Evolutionary conservation across 192 early-diverging fungal species (phyloP).

Genomic region (Neocallimastix lanati): DNA sequence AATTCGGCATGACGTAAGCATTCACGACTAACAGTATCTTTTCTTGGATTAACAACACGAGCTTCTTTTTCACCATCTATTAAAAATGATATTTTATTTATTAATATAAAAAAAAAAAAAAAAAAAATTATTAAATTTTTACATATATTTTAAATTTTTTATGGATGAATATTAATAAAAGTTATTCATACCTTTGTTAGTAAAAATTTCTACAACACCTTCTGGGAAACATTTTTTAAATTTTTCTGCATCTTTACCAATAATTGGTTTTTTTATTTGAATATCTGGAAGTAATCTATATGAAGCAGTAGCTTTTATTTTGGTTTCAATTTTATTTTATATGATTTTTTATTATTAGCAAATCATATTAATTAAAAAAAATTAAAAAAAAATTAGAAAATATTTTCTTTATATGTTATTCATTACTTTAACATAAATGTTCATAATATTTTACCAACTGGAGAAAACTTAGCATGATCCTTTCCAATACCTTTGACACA

Average conservation of each 20-base stretch:
- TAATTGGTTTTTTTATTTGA: conserved; percentile 62
- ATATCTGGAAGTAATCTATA: conserved; percentile 91
- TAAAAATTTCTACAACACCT: conserved; percentile 65
- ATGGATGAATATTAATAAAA: neutral
- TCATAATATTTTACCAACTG: conserved; percentile 46
- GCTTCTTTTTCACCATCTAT: conserved; percentile 44
- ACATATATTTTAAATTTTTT: too few relatives aligned
- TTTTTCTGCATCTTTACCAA: conserved; percentile 57
- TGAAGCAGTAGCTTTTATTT: conserved; percentile 57
- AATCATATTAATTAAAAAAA: too few relatives aligned
- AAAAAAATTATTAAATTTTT: too few relatives aligned
- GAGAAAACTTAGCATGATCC: conserved; percentile 95
- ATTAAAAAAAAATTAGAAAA: too few relatives aligned
- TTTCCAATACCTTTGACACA: conserved; percentile 81
- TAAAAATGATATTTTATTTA: neutral
- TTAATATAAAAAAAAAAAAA: too few relatives aligned
- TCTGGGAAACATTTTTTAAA: conserved; percentile 73
- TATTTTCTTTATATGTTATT: too few relatives aligned
- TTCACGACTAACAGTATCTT: conserved; percentile 88
- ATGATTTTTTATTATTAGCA: too few relatives aligned
- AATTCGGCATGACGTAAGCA: conserved; percentile 85
- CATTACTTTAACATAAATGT: too few relatives aligned
- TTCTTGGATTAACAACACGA: conserved; percentile 69
- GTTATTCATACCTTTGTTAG: conserved; percentile 23
- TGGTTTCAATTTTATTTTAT: too few relatives aligned